Conservation (phyloP, 2,329 filamentous ascomycete species). For the Fusarium circinatum region DNA sequence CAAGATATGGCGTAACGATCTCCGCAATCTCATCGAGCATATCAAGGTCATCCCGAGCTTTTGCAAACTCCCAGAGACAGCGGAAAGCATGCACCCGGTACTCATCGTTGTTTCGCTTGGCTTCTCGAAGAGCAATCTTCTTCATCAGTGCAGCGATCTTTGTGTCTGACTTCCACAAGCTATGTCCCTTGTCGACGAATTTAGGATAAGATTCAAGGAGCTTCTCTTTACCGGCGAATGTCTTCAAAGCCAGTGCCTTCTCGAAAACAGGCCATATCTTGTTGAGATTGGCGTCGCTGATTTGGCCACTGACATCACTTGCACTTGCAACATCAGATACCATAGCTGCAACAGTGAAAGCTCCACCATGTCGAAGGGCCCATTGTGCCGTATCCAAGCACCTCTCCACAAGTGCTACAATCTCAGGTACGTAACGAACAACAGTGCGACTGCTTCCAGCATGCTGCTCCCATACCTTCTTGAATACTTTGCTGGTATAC, state of each 20-base stretch:
- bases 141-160: slow-evolving; percentile 72
- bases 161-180: slow-evolving; percentile 64
- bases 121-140: slow-evolving; percentile 86
- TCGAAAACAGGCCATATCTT: slow-evolving; percentile 86
- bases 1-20: slow-evolving; percentile 72
- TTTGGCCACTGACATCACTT: slow-evolving; percentile 65
- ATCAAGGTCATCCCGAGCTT: slow-evolving; percentile 73
- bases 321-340: slow-evolving; percentile 72
- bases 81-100: slow-evolving; percentile 82
- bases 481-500: slow-evolving; percentile 81
- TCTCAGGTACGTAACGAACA: slow-evolving; percentile 85
- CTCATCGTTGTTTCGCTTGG: slow-evolving; percentile 87
- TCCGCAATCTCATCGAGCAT: slow-evolving; percentile 73
- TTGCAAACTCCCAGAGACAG: slow-evolving; percentile 78
- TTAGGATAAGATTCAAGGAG: slow-evolving; percentile 82
- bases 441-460: slow-evolving; percentile 87
- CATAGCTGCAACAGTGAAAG: slow-evolving; percentile 80
- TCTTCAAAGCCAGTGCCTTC: slow-evolving; percentile 85
- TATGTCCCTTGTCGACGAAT: slow-evolving; percentile 74
- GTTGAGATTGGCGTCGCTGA: slow-evolving; percentile 68
- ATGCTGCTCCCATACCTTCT: slow-evolving; percentile 89
- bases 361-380: slow-evolving; percentile 89
- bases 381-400: slow-evolving; percentile 85
- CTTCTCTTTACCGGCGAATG: slow-evolving; percentile 90
- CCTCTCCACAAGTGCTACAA: slow-evolving; percentile 72